Conservation (phyloP, 192 early-diverging fungal genomes). For the Backusella luteola region DNA sequence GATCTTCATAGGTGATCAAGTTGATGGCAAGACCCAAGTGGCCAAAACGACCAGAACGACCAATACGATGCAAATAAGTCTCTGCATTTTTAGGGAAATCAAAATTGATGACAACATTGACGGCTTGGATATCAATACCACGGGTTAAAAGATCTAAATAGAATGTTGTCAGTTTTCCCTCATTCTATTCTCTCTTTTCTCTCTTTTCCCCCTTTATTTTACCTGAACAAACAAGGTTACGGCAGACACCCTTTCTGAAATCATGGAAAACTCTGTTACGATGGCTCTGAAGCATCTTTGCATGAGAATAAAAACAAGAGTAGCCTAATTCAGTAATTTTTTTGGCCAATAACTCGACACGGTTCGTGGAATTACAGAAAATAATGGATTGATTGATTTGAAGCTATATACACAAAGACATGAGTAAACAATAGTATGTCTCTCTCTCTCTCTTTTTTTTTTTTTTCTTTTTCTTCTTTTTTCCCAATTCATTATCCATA, state of each 20-base stretch:
- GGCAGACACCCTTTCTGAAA: conserved; percentile 96
- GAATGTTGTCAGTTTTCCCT: background rate
- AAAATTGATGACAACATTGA: conserved; percentile 99
- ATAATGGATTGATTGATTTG: conserved; percentile 99
- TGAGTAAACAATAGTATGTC: background rate
- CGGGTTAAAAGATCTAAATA: conserved; percentile 87
- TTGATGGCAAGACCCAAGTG: conserved; percentile 98
- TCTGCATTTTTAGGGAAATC: conserved; percentile 99
- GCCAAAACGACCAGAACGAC: conserved; percentile 94
- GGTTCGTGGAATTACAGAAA: conserved; percentile 99
- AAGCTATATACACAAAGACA: conserved; percentile 50
- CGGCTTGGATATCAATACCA: conserved; percentile 99
- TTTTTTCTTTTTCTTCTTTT: background rate
- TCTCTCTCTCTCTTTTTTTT: no score
- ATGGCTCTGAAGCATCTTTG: conserved; percentile 97
- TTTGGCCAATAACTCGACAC: conserved; percentile 97
- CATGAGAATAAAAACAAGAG: conserved; percentile 99
- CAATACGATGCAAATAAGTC: conserved; percentile 98
- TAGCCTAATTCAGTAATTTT: conserved; percentile 99
- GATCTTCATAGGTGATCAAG: conserved; percentile 96
- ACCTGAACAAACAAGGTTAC: conserved; percentile 97
- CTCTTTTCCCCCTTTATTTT: background rate
- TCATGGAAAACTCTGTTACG: conserved; percentile 99
- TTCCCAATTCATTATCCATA: background rate
- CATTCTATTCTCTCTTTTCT: background rate